Conservation (phyloP, 1,284 basidiomycete genomes). For the Mycosarcoma maydis region DNA sequence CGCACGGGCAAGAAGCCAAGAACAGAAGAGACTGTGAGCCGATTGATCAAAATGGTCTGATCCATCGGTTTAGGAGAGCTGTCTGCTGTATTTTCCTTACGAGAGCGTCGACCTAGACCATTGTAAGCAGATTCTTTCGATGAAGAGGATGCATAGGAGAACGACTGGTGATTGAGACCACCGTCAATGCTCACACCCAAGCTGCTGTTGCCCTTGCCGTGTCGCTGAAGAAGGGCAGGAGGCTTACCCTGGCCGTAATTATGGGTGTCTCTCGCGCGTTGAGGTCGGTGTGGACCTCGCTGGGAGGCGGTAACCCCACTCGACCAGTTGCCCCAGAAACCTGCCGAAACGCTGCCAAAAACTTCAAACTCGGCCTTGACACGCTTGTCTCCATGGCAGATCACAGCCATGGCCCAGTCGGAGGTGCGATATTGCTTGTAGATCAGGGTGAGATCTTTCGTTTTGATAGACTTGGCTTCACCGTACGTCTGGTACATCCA, state of each 20-base stretch:
- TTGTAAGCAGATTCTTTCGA: conserved; percentile 3
- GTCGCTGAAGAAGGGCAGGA: background rate
- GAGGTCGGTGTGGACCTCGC: conserved; percentile 45
- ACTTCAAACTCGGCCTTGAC: conserved; percentile 54
- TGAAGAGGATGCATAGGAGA: conserved; percentile 9
- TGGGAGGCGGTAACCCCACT: conserved; percentile 48
- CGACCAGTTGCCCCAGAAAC: conserved; percentile 55
- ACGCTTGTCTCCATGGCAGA: conserved; percentile 34
- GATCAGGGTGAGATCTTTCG: conserved; percentile 49
- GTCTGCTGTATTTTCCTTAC: conserved; percentile 3
- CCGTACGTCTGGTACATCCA: conserved; percentile 55
- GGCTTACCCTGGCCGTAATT: conserved; percentile 11
- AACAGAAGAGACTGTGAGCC: conserved; percentile 31
- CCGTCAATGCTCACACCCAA: conserved; percentile 14
- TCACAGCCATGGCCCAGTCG: conserved; percentile 57
- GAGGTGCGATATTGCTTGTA: conserved; percentile 52
- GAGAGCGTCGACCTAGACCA: conserved; percentile 10
- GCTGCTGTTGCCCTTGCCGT: background rate
- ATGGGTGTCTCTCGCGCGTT: background rate
- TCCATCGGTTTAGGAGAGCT: conserved; percentile 24
- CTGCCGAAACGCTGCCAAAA: conserved; percentile 31
- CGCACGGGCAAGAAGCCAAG: conserved; percentile 34
- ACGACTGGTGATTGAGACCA: conserved; percentile 20
- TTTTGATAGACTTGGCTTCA: conserved; percentile 46
- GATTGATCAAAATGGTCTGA: conserved; percentile 45